Conservation (phyloP, 768 basidiomycete species). For the Tephrocybe rancida region DNA sequence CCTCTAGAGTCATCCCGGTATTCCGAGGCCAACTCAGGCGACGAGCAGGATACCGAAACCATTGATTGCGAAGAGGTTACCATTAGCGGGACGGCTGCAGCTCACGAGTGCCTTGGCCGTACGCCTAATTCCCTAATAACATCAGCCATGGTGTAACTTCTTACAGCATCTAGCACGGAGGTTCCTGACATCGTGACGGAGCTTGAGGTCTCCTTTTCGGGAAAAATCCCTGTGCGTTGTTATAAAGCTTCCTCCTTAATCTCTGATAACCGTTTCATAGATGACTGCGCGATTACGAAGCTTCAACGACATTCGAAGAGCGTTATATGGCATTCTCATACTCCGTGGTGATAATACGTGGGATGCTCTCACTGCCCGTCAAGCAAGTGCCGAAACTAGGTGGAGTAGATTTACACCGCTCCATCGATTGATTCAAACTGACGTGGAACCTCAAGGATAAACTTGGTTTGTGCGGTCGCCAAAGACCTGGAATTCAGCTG, state of each 20-base stretch:
- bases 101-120: not conserved
- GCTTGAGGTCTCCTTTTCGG: conserved; percentile 40
- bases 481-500: conserved; percentile 48
- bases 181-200: conserved; percentile 33
- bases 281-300: conserved; percentile 32
- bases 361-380: conserved; percentile 10
- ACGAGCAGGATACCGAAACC: not conserved
- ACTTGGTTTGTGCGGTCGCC: conserved; percentile 43
- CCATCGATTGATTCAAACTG: not conserved
- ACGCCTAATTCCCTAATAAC: not conserved
- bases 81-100: not conserved
- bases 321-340: conserved; percentile 39
- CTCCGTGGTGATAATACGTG: conserved; percentile 28
- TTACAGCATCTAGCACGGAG: conserved; percentile 9
- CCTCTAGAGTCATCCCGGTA: not conserved
- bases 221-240: conserved; percentile 40
- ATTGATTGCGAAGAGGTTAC: not conserved
- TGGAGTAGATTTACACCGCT: not conserved
- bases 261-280: conserved; percentile 23
- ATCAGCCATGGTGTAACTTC: not conserved
- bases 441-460: conserved; percentile 32
- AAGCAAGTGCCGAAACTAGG: conserved; percentile 11
- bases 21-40: not conserved
- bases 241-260: conserved; percentile 8
- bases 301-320: conserved; percentile 41